Base-by-base conservation (phyloP, 139 green algal genomes). In the Coelastrella sp. region DNA sequence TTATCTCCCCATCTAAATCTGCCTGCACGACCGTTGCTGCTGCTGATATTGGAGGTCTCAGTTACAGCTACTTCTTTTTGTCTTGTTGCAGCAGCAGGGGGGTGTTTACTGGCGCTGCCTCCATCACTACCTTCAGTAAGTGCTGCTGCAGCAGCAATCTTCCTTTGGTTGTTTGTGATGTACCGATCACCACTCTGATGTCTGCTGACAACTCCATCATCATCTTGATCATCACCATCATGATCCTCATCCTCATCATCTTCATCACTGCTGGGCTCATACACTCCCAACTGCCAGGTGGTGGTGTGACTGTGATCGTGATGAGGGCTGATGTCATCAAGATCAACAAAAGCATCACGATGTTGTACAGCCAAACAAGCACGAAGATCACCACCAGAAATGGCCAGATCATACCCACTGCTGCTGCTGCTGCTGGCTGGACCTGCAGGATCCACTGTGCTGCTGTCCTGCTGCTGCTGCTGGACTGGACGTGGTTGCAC, bases 201-300 rank as follows among this genome's bases (percentile, higher is more conserved):
- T 38, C 68, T 76, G 68, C 37, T 11, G 11, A 19, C n/a, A n/a
- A n/a, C n/a, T 76, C 23, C 68, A 30, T n/a, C 19, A 19, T 66
- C 57, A 15, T 64, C 53, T 34, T 2, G 11, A 5, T 64, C 53
- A 38, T 59, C 21, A 23, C 19, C 27, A 50, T 48, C 38, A 4
- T 32, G 4, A 71, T 23, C n/a, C 15, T 23, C 17, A 1, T 62
- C 19, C 35, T 79, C 71, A 9, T 79, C 71, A 4, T 79, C 71
- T 43, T 79, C 71, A 27, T 21, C 57, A 45, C 71, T 79, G 40
- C n/a, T 43, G 6, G 43, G 32, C 30, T 81, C 73, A 35, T 81
- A 81, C 48, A 81, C 50, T 2, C 73, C 73, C 25, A 81, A 25
- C 50, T 50, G 73, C 73, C 73, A 81, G 25, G 23, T 63, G 43